A percentile compares a stretch with the other conserved stretches of the same genome.
phyloP scores from a whole-genome alignment of 352 stramenopile species.

The Plasmopara viticola region DNA sequence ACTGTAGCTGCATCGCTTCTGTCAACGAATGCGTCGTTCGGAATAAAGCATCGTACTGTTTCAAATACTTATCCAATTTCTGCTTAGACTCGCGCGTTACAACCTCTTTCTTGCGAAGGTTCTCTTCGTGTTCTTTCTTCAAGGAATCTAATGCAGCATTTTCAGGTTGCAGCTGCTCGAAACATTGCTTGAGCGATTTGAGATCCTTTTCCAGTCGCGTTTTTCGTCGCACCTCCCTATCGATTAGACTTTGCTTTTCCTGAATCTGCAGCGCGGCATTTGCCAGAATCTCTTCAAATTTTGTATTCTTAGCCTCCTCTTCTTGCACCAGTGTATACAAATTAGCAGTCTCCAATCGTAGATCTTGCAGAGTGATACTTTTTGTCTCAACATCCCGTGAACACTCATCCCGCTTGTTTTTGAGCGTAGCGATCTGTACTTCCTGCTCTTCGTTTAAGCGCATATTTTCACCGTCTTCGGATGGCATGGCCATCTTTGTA shows the following conservation, averaged over 20 bases:
- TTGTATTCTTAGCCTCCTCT: slow-evolving; percentile 53
- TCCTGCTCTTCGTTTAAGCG: slow-evolving; percentile 70
- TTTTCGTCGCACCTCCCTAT: slow-evolving; percentile 63
- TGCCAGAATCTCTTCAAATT: slow-evolving; percentile 48
- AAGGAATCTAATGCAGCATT: slow-evolving; percentile 33
- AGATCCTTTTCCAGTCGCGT: slow-evolving; percentile 60
- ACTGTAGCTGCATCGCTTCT: slow-evolving; percentile 74
- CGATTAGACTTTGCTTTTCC: slow-evolving; percentile 53
- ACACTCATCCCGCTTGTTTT: slow-evolving; percentile 60
- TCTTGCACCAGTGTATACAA: slow-evolving; percentile 54
- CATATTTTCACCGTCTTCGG: slow-evolving; percentile 28
- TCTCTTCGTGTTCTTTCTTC: slow-evolving; percentile 57
- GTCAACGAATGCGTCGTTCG: slow-evolving; percentile 69
- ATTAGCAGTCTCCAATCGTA: slow-evolving; percentile 59
- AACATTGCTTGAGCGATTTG: slow-evolving; percentile 56
- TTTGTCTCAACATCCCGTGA: slow-evolving; percentile 68
- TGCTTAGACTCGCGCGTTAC: slow-evolving; percentile 73
- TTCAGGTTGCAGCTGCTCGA: slow-evolving; percentile 45
- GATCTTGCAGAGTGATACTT: slow-evolving; percentile 54
- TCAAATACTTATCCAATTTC: slow-evolving; percentile 86
- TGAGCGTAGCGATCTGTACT: slow-evolving; percentile 59
- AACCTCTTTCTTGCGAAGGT: slow-evolving; percentile 58
- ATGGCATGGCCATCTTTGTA: slow-evolving; percentile 45
- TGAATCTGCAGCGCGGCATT: slow-evolving; percentile 38
- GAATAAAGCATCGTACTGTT: slow-evolving; percentile 82